These are phyloP conservation scores for Carpinus viminea DNA, from an alignment of 306 rosid species.

Conservation along the genomic window DNA sequence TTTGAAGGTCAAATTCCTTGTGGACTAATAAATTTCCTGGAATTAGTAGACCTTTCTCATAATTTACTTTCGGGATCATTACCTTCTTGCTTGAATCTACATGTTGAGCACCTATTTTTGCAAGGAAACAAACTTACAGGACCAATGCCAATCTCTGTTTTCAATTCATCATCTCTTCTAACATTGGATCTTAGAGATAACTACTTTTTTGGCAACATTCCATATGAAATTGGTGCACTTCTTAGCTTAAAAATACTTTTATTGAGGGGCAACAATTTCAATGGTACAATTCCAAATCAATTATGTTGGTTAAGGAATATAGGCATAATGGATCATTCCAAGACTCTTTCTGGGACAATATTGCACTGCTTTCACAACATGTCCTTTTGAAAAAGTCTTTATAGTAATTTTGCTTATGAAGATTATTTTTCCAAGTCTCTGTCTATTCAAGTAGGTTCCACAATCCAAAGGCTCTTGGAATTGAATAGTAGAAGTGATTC, in stretches of 20 bases:
- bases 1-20: not conserved
- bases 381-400: not conserved
- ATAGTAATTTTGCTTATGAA: too few species aligned
- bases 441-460: too few species aligned
- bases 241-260: not conserved
- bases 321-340: conserved; percentile 9
- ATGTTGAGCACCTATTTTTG: not conserved
- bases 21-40: not conserved
- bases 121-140: not conserved
- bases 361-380: conserved; percentile 7
- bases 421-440: too few species aligned
- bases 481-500: accelerated
- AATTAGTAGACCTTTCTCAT: not conserved
- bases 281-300: conserved; percentile 10
- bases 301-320: not conserved
- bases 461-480: not conserved
- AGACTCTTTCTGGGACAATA: conserved; percentile 7
- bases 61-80: conserved; percentile 4
- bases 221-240: not conserved
- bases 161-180: not conserved
- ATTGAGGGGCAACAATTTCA: not conserved
- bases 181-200: not conserved
- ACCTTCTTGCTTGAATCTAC: conserved; percentile 3
- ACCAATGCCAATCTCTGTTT: not conserved
- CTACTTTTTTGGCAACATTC: not conserved